Evolutionary conservation across 1,284 basidiomycete genomes (phyloP), one percentile per base, ranked within the genome.

Genomic region (Kalmanozyma brasiliensis): DNA sequence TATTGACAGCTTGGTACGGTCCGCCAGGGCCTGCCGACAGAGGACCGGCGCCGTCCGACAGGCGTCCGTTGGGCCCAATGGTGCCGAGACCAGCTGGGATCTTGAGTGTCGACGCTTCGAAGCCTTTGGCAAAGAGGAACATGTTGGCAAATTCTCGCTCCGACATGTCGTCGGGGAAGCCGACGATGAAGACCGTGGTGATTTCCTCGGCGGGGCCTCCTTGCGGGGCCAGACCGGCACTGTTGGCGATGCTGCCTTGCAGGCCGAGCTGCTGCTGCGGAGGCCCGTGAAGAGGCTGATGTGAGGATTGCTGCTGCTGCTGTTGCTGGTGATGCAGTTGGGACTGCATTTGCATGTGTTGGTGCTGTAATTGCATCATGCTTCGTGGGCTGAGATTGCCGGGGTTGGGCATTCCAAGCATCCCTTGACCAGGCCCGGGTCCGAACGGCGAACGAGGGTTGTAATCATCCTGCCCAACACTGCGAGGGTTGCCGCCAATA

Each of bases 101-200:
- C 86, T 98, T 98, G 76, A 98, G 87, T 7, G 94, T 97, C 0
- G 95, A 94, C 16, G 95, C 96, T 82, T 98, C 95, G 79, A 98
- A 98, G 11, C 94, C 96, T 1, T 87, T 85, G 2, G 92, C 93
- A 80, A 98, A 98, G 4, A 94, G 92, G 83, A 98, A 98, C 91
- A 98, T 96, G 83, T 98, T 98, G 84, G 95, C 93, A 83, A 98
- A 98, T 84, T 98, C 95, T 20, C 95, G 92, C 84, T 98, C 94
- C 86, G 91, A 90, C 91, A 98, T 98, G 81, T 98, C 95, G 69
- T 98, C 96, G 3, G 95, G 95, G 83, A 98, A 98, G 0, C 95
- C 95, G 26, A 98, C 95, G 1, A 98, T 94, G 76, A 98, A 98
- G 67, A 98, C 95, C 2, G 95, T 98, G 19, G 92, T 94, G 60